Base-by-base conservation (phyloP, 345 rosid genomes). In the Syzygium grande region DNA sequence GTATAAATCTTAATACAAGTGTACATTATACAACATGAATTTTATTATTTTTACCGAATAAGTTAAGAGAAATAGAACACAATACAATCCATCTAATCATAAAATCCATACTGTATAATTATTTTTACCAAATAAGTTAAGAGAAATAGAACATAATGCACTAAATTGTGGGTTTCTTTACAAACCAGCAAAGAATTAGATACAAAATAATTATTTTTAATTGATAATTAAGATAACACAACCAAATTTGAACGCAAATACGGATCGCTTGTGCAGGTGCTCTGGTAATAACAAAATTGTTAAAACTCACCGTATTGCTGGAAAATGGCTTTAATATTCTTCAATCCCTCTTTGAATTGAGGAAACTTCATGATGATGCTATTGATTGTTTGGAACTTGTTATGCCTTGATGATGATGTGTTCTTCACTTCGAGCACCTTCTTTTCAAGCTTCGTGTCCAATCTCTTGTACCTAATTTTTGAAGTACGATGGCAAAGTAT, bases 341-440 rank as follows among this genome's bases (percentile, higher is more conserved):
- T 94, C 90, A 94, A 89, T 85, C 94, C 95, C 83, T 94, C 93
- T 90, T 88, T 92, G 63, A 94, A 92, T 89, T 89, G 93, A 63
- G 98, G 97, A 89, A 97, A 96, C 88, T 89, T 93, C 94, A 95
- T 43, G 92, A 96, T 92, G 87, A 97, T 93, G 77, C 95, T 94
- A 90, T 97, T 92, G 56, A 97, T 91, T 30, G 94, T 92, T 90
- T 92, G 95, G 85, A 97, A 92, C 78, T 87, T 92, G 83, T 87
- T 83, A 61, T 84, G 91, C 79, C 94, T 92, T 2, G 90, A 85
- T 2, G 90, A 88, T 84, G 90, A 89, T 86, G 77, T 92, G 87
- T 90, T 94, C 92, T 93, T 93, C 85, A 94, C 86, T 87, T 95
- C 97, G 38, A 93, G 91, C 92, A 97, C 92, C 92, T 94, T 96